Evolutionary conservation across 345 rosid genomes (phyloP).

Genomic region (Xanthoceras sorbifolium): DNA sequence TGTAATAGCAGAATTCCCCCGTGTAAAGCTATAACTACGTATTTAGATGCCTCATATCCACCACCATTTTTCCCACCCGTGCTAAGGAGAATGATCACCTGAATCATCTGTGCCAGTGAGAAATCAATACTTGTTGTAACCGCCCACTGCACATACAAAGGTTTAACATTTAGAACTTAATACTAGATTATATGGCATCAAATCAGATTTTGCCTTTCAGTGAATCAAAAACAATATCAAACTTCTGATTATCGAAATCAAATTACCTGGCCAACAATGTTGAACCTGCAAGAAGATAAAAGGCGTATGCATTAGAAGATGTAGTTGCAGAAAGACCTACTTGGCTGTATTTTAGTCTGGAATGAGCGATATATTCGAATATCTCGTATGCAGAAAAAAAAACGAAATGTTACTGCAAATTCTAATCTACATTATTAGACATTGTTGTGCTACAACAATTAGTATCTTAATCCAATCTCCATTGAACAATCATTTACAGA

Average conservation of each 20-base stretch:
- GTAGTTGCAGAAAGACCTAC: not conserved
- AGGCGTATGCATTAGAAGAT: conserved; percentile 29
- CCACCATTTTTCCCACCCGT: conserved; percentile 96
- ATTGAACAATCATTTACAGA: not conserved
- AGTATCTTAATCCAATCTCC: not conserved
- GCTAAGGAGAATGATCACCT: conserved; percentile 80
- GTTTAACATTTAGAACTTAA: conserved; percentile 21
- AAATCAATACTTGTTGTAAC: conserved; percentile 70
- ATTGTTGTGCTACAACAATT: not conserved
- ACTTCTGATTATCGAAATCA: conserved; percentile 10
- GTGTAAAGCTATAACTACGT: conserved; percentile 69
- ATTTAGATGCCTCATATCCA: conserved; percentile 83
- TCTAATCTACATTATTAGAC: not conserved
- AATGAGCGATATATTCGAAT: not conserved
- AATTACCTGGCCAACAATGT: conserved; percentile 90
- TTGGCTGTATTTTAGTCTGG: not conserved
- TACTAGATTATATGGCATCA: conserved; percentile 16
- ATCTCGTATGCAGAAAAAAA: not conserved
- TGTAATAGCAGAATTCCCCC: conserved; percentile 79
- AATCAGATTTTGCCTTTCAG: not conserved
- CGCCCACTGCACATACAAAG: conserved; percentile 78
- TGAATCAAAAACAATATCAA: not conserved
- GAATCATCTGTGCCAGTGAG: conserved; percentile 67
- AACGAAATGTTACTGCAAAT: not conserved
- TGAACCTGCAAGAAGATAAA: conserved; percentile 71